phyloP scores from a whole-genome alignment of 495 filamentous ascomycete genomes.

The Penicillium paxilli region DNA sequence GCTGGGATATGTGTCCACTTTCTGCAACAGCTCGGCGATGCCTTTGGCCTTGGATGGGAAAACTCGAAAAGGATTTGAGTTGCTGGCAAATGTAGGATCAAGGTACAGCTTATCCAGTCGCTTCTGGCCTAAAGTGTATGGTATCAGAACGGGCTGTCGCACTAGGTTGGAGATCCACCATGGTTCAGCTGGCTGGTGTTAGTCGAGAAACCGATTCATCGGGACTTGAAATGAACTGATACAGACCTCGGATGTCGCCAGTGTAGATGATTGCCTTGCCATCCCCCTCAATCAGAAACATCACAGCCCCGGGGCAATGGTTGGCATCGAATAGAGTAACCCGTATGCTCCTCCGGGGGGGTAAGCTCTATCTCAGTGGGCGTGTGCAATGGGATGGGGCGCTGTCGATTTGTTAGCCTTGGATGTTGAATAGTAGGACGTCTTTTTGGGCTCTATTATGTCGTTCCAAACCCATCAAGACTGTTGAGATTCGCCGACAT shows the following conservation, averaged over 20 bases:
- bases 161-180: slow-evolving; percentile 69
- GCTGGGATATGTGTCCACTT: slow-evolving; percentile 65
- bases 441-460: too few relatives aligned
- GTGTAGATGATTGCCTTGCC: slow-evolving; percentile 83
- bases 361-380: slow-evolving; percentile 76
- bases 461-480: too few relatives aligned
- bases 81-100: slow-evolving; percentile 75
- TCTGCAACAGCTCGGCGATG: slow-evolving; percentile 68
- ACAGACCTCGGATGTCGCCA: slow-evolving; percentile 81
- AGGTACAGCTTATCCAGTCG: slow-evolving; percentile 79
- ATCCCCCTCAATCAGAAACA: slow-evolving; percentile 86
- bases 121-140: slow-evolving; percentile 68
- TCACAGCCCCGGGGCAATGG: slow-evolving; percentile 87
- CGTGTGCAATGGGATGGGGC: slow-evolving; percentile 81
- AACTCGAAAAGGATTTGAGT: slow-evolving; percentile 40
- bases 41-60: slow-evolving; percentile 70
- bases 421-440: too few relatives aligned
- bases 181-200: slow-evolving; percentile 48
- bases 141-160: slow-evolving; percentile 71
- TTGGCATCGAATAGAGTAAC: slow-evolving; percentile 92
- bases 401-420: slow-evolving; percentile 41
- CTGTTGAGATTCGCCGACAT: background rate
- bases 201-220: background rate
- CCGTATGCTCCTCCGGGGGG: slow-evolving; percentile 62
- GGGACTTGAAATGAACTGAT: background rate